Percentiles rank a stretch among this genome's conserved stretches.
Evolutionary conservation across 495 filamentous ascomycete species (phyloP).

Genomic region (Trichoderma parareesei): DNA sequence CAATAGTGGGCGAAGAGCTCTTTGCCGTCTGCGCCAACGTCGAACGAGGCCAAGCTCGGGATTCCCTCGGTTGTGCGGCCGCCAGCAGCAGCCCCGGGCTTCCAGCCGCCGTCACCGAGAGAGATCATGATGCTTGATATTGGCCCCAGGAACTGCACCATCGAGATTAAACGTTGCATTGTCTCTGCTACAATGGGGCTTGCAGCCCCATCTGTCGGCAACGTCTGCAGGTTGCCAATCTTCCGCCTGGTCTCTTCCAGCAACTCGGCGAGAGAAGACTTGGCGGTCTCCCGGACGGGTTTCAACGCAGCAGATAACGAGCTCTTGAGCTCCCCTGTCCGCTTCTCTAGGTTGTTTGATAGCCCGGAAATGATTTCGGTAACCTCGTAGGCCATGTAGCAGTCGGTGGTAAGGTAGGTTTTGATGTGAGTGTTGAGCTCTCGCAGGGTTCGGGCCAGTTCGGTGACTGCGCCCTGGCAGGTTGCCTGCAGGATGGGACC

Average conservation of each 20-base stretch:
- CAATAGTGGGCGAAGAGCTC: conserved; percentile 86
- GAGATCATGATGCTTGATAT: conserved; percentile 85
- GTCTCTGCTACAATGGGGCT: conserved; percentile 72
- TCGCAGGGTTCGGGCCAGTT: conserved; percentile 76
- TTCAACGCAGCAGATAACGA: conserved; percentile 76
- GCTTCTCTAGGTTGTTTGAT: conserved; percentile 67
- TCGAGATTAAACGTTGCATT: conserved; percentile 77
- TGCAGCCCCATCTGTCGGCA: conserved; percentile 72
- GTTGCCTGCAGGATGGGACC: conserved; percentile 67
- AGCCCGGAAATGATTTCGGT: conserved; percentile 81
- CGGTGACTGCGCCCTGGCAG: conserved; percentile 63
- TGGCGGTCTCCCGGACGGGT: conserved; percentile 85
- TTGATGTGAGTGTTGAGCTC: conserved; percentile 89
- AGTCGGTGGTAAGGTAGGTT: conserved; percentile 79
- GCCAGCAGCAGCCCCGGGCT: conserved; percentile 34
- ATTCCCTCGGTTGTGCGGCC: conserved; percentile 53
- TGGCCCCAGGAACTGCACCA: conserved; percentile 81
- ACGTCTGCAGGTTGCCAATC: conserved; percentile 48
- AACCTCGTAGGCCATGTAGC: conserved; percentile 93
- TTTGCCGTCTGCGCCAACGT: conserved; percentile 82
- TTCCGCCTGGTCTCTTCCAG: conserved; percentile 78
- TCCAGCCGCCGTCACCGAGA: conserved; percentile 90
- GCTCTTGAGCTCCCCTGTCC: conserved; percentile 78
- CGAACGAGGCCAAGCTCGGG: conserved; percentile 66
- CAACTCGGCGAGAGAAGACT: conserved; percentile 72